Evolutionary conservation across 176 grass and related monocot genomes (phyloP).

Genomic region (Musa acuminata): DNA sequence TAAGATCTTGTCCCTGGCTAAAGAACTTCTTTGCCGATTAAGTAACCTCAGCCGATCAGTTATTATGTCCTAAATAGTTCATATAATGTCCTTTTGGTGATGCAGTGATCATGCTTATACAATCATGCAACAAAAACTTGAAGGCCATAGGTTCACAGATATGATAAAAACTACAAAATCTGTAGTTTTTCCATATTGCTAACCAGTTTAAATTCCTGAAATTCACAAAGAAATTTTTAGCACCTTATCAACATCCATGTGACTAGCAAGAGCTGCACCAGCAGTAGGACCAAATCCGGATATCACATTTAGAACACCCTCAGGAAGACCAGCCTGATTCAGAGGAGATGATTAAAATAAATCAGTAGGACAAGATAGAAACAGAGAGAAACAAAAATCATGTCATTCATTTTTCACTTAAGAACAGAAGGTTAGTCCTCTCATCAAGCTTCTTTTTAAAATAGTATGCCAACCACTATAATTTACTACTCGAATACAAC

Average conservation of each 20-base stretch:
- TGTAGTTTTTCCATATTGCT: background rate
- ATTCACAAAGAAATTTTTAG: background rate
- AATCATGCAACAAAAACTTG: no score
- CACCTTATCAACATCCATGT: slow-evolving; percentile 91
- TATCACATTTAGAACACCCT: slow-evolving; percentile 61
- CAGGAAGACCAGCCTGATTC: slow-evolving; percentile 71
- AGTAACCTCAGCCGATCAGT: no score
- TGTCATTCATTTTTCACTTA: background rate
- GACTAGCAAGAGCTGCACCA: slow-evolving; percentile 69
- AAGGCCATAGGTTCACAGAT: no score
- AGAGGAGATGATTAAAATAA: slow-evolving; percentile 1
- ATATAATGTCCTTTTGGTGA: no score
- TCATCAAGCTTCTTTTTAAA: background rate
- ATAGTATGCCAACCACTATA: background rate
- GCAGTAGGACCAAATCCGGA: slow-evolving; percentile 86
- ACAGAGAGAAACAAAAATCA: background rate
- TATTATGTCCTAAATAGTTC: no score
- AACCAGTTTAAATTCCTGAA: background rate
- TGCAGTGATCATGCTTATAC: no score
- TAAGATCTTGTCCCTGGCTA: no score
- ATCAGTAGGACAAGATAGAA: background rate
- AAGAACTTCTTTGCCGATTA: no score
- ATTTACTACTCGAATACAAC: background rate
- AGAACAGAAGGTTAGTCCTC: background rate
- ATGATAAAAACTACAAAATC: background rate